Percentiles rank a stretch among this genome's conserved stretches.
phyloP scores from a whole-genome alignment of 2,329 filamentous ascomycete species.

The Colletotrichum eremochloae region DNA sequence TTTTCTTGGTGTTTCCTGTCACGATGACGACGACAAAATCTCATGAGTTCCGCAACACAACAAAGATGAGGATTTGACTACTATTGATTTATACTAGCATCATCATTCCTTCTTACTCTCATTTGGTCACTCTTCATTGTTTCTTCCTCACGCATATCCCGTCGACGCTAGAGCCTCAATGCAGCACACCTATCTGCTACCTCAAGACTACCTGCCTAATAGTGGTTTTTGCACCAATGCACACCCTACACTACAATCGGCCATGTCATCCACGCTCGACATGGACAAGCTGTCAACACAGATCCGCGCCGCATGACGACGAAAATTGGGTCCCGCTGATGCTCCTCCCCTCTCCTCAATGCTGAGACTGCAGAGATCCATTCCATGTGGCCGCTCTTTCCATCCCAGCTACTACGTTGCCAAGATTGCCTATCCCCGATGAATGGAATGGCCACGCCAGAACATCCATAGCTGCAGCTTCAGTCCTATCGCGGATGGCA shows the following conservation, averaged over 20 bases:
- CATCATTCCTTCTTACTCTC: neutral
- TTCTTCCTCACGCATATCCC: neutral
- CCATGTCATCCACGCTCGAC: conserved; percentile 14
- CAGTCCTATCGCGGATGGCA: neutral
- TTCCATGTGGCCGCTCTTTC: neutral
- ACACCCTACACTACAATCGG: neutral
- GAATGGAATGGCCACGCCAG: neutral
- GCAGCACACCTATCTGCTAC: neutral
- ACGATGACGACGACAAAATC: neutral
- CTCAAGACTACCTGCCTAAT: neutral
- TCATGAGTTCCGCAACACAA: neutral
- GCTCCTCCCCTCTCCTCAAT: neutral
- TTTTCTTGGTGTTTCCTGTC: neutral
- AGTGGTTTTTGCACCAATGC: conserved; percentile 8
- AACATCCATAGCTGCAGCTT: neutral
- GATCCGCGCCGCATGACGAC: conserved; percentile 23
- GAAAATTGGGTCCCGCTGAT: conserved; percentile 13
- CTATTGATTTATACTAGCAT: neutral
- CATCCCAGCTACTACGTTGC: neutral
- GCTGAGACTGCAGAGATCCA: neutral
- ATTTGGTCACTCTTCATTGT: neutral
- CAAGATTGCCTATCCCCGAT: neutral
- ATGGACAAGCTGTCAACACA: conserved; percentile 2
- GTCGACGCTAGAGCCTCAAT: neutral
- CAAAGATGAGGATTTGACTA: neutral